These are phyloP conservation scores for Trypanosomatidae sp. DNA, from an alignment of 208 protist genomes.

Conservation along the genomic window DNA sequence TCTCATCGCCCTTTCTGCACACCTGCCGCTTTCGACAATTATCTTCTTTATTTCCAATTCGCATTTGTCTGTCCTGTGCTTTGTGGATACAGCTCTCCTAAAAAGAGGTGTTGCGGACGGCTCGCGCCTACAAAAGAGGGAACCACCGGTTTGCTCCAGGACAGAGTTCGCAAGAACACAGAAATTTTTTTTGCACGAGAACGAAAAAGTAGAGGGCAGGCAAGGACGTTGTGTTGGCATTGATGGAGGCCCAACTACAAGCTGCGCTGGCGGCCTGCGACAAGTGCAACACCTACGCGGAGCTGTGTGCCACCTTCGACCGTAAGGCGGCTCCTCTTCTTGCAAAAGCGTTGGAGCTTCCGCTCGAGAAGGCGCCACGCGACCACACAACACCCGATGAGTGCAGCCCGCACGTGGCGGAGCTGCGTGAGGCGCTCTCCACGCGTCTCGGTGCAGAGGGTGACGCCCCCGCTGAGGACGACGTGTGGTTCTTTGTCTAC, in stretches of 20 bases:
- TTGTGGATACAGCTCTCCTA: too few relatives aligned
- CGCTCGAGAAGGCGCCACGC: slow-evolving; percentile 43
- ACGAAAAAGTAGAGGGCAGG: too few relatives aligned
- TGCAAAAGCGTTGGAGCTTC: slow-evolving; percentile 39
- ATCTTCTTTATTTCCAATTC: too few relatives aligned
- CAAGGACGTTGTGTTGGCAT: too few relatives aligned
- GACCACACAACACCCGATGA: slow-evolving; percentile 71
- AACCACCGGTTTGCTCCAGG: too few relatives aligned
- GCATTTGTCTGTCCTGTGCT: too few relatives aligned
- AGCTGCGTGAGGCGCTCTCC: slow-evolving; percentile 52
- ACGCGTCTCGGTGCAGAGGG: slow-evolving; percentile 15
- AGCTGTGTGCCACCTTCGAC: slow-evolving; percentile 28
- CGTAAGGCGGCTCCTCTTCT: slow-evolving; percentile 37
- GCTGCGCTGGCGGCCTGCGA: slow-evolving; percentile 35
- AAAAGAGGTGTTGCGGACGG: too few relatives aligned
- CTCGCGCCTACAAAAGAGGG: too few relatives aligned
- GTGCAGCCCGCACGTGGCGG: slow-evolving; percentile 48
- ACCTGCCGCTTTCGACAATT: too few relatives aligned
- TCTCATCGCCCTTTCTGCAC: not conserved
- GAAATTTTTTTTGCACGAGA: too few relatives aligned
- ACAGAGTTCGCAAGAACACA: too few relatives aligned
- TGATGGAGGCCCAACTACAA: slow-evolving; percentile 37
- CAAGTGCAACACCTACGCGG: slow-evolving; percentile 24
- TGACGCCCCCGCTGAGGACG: slow-evolving; percentile 34
- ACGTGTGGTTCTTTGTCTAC: slow-evolving; percentile 82